Conservation (phyloP, 257 asterid genomes). For the Petunia axillaris region DNA sequence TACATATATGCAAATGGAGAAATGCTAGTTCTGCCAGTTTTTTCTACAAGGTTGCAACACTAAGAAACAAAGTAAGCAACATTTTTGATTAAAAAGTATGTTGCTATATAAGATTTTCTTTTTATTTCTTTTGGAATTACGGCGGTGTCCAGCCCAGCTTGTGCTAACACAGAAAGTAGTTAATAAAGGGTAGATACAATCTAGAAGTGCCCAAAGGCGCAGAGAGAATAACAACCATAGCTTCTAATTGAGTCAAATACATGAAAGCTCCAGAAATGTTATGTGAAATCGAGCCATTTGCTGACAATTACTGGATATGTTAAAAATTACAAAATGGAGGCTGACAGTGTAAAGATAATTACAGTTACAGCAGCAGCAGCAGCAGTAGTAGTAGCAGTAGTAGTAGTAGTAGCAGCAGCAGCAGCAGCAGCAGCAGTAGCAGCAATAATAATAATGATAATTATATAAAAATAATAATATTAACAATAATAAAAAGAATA, state of each 20-base stretch:
- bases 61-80: not conserved
- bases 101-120: not conserved
- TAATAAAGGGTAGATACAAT: not conserved
- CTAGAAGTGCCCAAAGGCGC: not conserved
- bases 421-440: no score
- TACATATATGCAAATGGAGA: not conserved
- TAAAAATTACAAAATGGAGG: not conserved
- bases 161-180: not conserved
- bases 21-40: not conserved
- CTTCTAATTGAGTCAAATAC: not conserved
- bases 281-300: not conserved
- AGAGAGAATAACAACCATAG: conserved; percentile 1
- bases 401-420: no score
- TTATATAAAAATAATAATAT: no score
- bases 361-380: no score
- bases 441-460: no score
- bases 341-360: not conserved
- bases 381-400: no score
- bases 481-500: no score
- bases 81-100: not conserved
- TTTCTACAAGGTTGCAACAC: not conserved
- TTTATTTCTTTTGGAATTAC: no score
- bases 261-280: not conserved
- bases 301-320: not conserved
- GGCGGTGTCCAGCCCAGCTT: not conserved